Base-by-base conservation (phyloP, 805 yeast genomes). In the Hanseniaspora jakobsenii region DNA sequence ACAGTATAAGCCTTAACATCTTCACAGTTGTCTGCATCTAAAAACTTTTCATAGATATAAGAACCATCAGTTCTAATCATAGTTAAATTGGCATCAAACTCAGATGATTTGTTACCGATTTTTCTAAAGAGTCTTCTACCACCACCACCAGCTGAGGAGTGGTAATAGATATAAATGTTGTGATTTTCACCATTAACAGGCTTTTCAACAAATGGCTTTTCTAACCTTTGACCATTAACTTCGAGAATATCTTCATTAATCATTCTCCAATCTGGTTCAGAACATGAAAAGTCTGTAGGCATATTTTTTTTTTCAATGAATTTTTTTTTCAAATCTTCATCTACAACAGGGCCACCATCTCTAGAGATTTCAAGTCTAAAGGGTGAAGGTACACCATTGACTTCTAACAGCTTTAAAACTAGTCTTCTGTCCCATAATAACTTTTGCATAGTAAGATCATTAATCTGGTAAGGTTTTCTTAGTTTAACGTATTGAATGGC, bases 131-230 rank as follows among this genome's bases (percentile, higher is more conserved):
- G 66, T 41, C 93, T 71, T 49, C 99, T 72, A 22, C 99, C 99
- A 52, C 99, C 99, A 47, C 99, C 99, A 36, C 99, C 99, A 42
- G 81, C 81, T 48, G 80, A 73, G 47, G 74, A 72, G 28, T 87
- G 81, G 60, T 89, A 91, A 63, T 91, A 91, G 31, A 91, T 87
- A 60, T 81, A 83, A 37, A 91, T 89, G 57, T 91, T 91, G 63
- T 91, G 99, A 62, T 91, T 95, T 63, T 91, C 99, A 44, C 99
- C 99, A 61, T 91, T 95, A 3, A 87, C 97, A 1, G 99, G 99
- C 54, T 91, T 91, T 61, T 91, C 99, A 27, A 91, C 98, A 68
- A 78, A 91, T 6, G 99, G 99, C 59, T 91, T 91, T 32, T 67
- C 69, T 65, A 91, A 65, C 7, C 66, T 65, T 53, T 73, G 61